phyloP scores from a whole-genome alignment of 306 rosid genomes.

The Arachis hypogaea region DNA sequence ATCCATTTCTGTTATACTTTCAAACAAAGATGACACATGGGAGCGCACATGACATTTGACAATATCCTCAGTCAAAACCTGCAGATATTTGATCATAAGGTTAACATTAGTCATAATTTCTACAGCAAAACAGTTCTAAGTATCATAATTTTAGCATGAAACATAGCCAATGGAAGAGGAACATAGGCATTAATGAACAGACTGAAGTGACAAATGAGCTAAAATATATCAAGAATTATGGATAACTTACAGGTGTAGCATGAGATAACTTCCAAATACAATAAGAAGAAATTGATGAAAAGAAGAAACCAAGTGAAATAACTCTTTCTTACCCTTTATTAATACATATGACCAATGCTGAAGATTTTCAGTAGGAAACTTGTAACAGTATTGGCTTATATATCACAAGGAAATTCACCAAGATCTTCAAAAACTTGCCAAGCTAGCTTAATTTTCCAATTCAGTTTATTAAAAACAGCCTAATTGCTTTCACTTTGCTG shows the following conservation, averaged over 20 bases:
- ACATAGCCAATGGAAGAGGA: conserved; percentile 27
- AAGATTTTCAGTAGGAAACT: not conserved
- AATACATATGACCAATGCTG: not conserved
- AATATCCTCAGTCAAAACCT: conserved; percentile 82
- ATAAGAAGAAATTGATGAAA: conserved; percentile 9
- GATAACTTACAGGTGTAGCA: conserved; percentile 12
- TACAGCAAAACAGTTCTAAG: conserved; percentile 11
- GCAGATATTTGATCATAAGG: conserved; percentile 35
- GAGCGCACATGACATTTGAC: conserved; percentile 78
- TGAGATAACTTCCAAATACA: conserved; percentile 6
- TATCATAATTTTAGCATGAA: conserved; percentile 27
- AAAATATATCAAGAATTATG: conserved; percentile 14
- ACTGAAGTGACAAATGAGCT: conserved; percentile 22
- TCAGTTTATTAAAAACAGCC: not conserved
- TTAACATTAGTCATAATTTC: conserved; percentile 3
- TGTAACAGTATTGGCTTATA: not conserved
- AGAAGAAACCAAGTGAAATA: not conserved
- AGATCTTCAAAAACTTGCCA: not conserved
- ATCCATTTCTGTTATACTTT: conserved; percentile 39
- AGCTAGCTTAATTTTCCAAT: not conserved
- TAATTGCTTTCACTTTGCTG: not conserved
- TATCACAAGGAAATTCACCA: not conserved
- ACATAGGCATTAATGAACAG: conserved; percentile 4
- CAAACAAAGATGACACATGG: conserved; percentile 58
- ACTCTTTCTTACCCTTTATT: not conserved